Evolutionary conservation across 768 basidiomycete species (phyloP), one percentile per base, ranked within the genome.

Genomic region (Punctularia strigosozonata): DNA sequence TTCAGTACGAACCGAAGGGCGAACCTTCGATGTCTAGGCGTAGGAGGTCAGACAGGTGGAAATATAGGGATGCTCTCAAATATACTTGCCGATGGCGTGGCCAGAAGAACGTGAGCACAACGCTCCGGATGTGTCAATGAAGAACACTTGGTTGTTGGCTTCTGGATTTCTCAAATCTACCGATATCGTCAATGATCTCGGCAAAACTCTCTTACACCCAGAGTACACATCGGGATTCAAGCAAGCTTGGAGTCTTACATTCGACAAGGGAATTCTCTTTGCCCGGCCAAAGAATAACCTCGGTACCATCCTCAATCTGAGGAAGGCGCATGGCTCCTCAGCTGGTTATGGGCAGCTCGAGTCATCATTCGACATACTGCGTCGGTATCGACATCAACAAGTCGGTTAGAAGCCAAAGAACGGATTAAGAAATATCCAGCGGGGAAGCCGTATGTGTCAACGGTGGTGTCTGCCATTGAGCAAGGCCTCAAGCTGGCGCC

Each of bases 131-230:
- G 72, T 69, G 53, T 90, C 87, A 38, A 89, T 72, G 61, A 84
- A 89, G 61, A 87, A 89, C 14, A 89, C 81, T 66, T 88, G 85
- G 47, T 90, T 89, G 44, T 83, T 76, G 2, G 77, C 66, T 24
- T 71, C 69, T 0, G 80, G 80, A 43, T 65, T 68, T 42, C 87
- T 65, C 53, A 85, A 69, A 34, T 67, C 85, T 87, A 41, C 10
- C 15, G 8, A 28, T 28, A 15, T 28, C 15, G 15, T 8, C 8
- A 28, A 8, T 28, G 15, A 15, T 15, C 26, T 15, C 15, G 8
- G 26, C 26, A 28, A 28, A 30, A 10, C 28, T 10, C 10, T 15
- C 28, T 30, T 10, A 10, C 28, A 30, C 10, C 10, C 28, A 30
- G 30, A 20, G 36, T 45, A 31, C 23, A 32, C 3, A 1, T 21